Conservation (phyloP, 2,329 filamentous ascomycete species). For the Pseudogymnoascus sp. region DNA sequence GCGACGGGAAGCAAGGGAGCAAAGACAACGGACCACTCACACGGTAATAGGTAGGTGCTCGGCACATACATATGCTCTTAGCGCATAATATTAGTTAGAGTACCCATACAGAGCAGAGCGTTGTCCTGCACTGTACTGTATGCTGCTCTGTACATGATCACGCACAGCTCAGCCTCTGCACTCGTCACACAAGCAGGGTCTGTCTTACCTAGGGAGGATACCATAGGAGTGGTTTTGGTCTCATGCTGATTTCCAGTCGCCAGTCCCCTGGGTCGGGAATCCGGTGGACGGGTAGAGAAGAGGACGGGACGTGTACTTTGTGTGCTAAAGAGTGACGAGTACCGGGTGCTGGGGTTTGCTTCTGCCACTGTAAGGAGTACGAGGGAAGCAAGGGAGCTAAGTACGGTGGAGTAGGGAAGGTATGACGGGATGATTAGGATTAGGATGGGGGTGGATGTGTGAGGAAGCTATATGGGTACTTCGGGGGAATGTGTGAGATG, state of each 20-base stretch:
- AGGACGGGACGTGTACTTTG: neutral
- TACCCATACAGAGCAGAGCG: neutral
- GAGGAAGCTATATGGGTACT: neutral
- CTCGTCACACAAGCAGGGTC: neutral
- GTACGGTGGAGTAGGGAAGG: neutral
- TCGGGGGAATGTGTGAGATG: neutral
- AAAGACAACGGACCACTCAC: neutral
- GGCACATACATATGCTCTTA: neutral
- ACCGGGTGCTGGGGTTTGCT: neutral
- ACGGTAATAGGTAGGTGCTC: neutral
- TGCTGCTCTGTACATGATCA: neutral
- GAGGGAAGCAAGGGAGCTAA: neutral
- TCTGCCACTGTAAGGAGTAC: neutral
- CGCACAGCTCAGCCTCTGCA: neutral
- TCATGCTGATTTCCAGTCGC: slow-evolving; percentile 5
- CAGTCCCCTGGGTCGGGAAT: neutral
- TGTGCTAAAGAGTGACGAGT: neutral
- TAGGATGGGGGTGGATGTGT: neutral
- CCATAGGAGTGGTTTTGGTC: neutral
- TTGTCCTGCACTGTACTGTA: neutral
- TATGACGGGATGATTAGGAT: neutral
- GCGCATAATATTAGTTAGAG: neutral
- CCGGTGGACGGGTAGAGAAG: neutral
- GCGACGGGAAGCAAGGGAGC: neutral
- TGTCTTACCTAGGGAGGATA: neutral